A percentile compares a stretch with the other conserved stretches of the same genome.
These are phyloP conservation scores for Plantago lanceolata DNA, from an alignment of 305 asterid genomes.

Conservation along the genomic window DNA sequence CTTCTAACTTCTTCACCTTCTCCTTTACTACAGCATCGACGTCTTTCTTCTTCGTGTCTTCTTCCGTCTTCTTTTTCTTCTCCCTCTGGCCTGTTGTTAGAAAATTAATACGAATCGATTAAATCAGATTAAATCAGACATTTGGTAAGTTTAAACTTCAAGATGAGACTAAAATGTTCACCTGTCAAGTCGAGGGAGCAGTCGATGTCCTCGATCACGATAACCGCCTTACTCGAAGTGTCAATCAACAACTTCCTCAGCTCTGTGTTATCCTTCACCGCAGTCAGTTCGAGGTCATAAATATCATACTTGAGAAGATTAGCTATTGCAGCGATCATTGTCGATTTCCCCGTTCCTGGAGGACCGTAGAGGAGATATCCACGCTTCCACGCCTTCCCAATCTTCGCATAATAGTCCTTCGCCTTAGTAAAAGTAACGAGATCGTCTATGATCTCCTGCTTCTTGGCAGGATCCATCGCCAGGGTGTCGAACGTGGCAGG, in stretches of 20 bases:
- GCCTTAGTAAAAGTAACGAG: constrained; percentile 27
- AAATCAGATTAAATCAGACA: too few relatives aligned
- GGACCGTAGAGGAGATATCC: constrained; percentile 44
- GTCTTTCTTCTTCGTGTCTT: background rate
- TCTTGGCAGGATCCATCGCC: constrained; percentile 37
- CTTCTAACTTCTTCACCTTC: constrained; percentile 15
- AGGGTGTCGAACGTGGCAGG: constrained; percentile 33
- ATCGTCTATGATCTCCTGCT: constrained; percentile 28
- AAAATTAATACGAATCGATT: too few relatives aligned
- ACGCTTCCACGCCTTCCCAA: constrained; percentile 40
- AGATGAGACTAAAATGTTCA: background rate
- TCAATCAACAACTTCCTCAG: constrained; percentile 33
- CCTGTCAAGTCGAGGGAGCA: constrained; percentile 33
- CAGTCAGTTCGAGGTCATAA: constrained; percentile 36
- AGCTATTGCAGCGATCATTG: constrained; percentile 41
- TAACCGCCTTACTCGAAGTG: constrained; percentile 28
- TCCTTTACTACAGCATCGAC: background rate
- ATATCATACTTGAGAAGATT: constrained; percentile 33
- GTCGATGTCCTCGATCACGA: constrained; percentile 40
- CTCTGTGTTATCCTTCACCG: constrained; percentile 40
- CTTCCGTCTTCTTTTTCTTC: background rate
- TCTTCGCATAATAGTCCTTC: constrained; percentile 25
- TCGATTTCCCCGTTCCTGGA: constrained; percentile 43
- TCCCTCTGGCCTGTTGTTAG: background rate
- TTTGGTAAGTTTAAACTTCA: background rate